Percentiles rank a stretch among this genome's conserved stretches.
Conservation (phyloP, 176 grass and related monocot genomes). For the Ananas comosus region DNA sequence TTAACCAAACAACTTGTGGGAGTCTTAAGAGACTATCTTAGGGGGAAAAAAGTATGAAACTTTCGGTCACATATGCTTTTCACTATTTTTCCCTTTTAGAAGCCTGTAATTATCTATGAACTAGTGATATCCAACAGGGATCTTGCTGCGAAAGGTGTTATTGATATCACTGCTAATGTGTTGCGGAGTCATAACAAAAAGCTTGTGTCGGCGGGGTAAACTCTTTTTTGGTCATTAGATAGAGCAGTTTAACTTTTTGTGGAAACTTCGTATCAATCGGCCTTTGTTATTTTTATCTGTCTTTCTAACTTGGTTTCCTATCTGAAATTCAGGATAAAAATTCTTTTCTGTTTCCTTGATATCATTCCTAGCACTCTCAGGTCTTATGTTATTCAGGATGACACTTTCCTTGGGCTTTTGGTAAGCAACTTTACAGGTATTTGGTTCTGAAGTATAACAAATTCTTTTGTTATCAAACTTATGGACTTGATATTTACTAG, state of each 20-base stretch:
- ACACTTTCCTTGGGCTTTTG: conserved; percentile 72
- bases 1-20: neutral
- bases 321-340: conserved; percentile 57
- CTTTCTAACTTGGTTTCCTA: conserved; percentile 8
- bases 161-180: conserved; percentile 72
- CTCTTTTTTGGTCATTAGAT: neutral
- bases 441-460: neutral
- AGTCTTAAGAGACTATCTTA: too few species aligned
- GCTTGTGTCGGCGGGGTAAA: conserved; percentile 73
- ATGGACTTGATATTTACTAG: neutral
- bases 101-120: conserved; percentile 15
- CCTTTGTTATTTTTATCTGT: neutral
- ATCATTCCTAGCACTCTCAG: conserved; percentile 46
- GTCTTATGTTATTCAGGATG: conserved; percentile 56
- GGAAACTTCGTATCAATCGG: neutral
- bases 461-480: neutral
- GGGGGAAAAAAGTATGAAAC: neutral
- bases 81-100: neutral
- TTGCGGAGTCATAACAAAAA: conserved; percentile 66
- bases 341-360: conserved; percentile 66
- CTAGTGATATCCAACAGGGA: conserved; percentile 29
- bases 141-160: conserved; percentile 52
- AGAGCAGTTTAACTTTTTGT: neutral
- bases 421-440: conserved; percentile 32
- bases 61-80: neutral